Conservation (phyloP, 1,284 basidiomycete genomes). For the Amylostereum areolatum region DNA sequence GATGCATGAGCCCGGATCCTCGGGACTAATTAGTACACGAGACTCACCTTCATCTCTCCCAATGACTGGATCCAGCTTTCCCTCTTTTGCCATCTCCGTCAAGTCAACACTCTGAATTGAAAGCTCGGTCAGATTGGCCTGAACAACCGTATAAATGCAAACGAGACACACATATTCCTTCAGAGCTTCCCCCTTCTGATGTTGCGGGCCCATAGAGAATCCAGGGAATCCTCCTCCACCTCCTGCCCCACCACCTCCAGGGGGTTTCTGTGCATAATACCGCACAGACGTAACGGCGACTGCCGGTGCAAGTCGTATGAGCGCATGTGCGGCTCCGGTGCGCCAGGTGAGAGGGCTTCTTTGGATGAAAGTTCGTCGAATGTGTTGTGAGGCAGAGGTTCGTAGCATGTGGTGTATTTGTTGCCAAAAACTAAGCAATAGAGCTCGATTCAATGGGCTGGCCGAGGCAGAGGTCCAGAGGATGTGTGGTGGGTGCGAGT, state of each 20-base stretch:
- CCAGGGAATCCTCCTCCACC: conserved; percentile 51
- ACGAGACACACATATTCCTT: conserved; percentile 68
- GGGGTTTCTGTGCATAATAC: conserved; percentile 27
- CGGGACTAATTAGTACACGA: conserved; percentile 1
- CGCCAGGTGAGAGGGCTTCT: too few species aligned
- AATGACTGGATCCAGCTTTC: conserved; percentile 88
- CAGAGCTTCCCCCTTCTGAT: conserved; percentile 74
- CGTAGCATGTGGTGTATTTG: too few species aligned
- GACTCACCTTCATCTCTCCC: conserved; percentile 74
- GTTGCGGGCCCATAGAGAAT: conserved; percentile 49
- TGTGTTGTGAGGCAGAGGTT: too few species aligned
- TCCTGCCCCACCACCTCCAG: conserved; percentile 27
- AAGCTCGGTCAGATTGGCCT: background rate
- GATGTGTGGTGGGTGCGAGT: too few species aligned
- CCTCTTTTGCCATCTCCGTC: conserved; percentile 76
- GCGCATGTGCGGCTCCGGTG: too few species aligned
- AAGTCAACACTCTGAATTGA: conserved; percentile 67
- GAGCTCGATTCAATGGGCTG: too few species aligned
- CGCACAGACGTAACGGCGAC: too few species aligned
- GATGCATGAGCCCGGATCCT: background rate
- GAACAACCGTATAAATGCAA: background rate
- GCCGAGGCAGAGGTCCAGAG: too few species aligned
- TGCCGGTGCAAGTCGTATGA: too few species aligned
- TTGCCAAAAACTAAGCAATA: too few species aligned
- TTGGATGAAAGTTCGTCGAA: too few species aligned